Evolutionary conservation across 2,329 filamentous ascomycete species (phyloP), one percentile per base, ranked within the genome.

Genomic region (Chrysoporthe austroafricana): DNA sequence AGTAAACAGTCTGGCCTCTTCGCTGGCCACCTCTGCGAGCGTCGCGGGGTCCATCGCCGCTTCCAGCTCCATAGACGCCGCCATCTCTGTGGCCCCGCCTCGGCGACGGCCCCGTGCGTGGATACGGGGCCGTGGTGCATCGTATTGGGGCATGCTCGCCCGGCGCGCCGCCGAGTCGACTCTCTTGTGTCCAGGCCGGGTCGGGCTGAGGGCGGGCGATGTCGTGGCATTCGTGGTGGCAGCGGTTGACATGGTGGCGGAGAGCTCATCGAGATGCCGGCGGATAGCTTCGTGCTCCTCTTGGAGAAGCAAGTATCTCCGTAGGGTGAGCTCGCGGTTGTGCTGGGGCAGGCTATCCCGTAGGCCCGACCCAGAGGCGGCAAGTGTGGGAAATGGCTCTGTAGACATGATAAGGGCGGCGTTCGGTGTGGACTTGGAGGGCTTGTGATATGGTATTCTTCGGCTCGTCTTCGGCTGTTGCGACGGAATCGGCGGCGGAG

Each of bases 211-310:
- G 3, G 62, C 62, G 16, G 63, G 74, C 76, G 77, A 70, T 14
- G 71, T 76, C 82, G 82, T 65, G 74, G 85, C 72, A 13, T 79
- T 77, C 2, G 81, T 80, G 16, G 76, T 74, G 52, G 73, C 74
- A 64, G 72, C 77, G 69, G 79, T 77, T 1, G 75, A 73, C 7
- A 73, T 70, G 68, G 71, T 36, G 76, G 81, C 54, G 81, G 83
- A 63, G 32, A 87, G 82, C 68, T 83, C 80, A 71, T 86, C 79
- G 68, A 88, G 82, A 69, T 84, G 83, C 71, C 78, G 79, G 69
- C 79, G 79, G 18, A 88, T 80, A 68, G 83, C 81, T 68, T 87
- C 82, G 73, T 87, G 85, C 73, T 86, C 83, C 70, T 83, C 82
- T 66, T 85, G 82, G 8, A 88, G 78, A 32, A 84, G 75, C 65